Base-by-base conservation (phyloP, 148 eudicot genomes). In the Persicaria tinctoria region DNA sequence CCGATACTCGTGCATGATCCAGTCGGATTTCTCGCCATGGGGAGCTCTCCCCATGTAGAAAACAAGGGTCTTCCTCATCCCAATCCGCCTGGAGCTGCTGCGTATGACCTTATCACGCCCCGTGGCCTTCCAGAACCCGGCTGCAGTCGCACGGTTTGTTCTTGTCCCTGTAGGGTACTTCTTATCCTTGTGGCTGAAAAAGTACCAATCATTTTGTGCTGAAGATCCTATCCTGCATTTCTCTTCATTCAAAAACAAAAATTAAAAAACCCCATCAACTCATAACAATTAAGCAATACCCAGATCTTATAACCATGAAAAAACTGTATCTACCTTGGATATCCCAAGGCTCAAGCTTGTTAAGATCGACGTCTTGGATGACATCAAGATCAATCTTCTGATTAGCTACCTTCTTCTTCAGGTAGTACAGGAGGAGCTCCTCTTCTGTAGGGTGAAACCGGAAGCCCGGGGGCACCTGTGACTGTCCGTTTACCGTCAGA, bases 1-100 rank as follows among this genome's bases (percentile, higher is more conserved):
- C 16, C 89, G 78, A 46, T 87, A 91, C 57, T 91, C 96, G 73
- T 91, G 96, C 93, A 89, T 91, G 74, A 91, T 91, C 96, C 96
- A 91, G 41, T 85, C 88, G 0, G 96, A 83, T 70, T 91, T 89
- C 48, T 83, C 81, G n/a, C 96, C 96, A 72, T 87, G 85, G 0
- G 93, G 96, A 11, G 96, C 93, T 74, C 89, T 71, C 12, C 96
- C 96, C 76, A 82, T 84, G 83, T 91, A 89, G 75, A 89, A 91
- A 17, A 91, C 96, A 1, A 91, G 84, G 0, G 96, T 87, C 80
- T 91, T 91, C 48, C 93, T 80, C 89, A 83, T 85, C 10, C 96
- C 96, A 3, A 89, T 85, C 41, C 78, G 74, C 32, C 75, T 77
- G 6, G 46, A 51, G 77, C 77, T 80, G 59, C 85, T 79, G 44